Evolutionary conservation across 768 basidiomycete genomes (phyloP), one percentile per base, ranked within the genome.

Genomic region (Lentinula aciculospora): DNA sequence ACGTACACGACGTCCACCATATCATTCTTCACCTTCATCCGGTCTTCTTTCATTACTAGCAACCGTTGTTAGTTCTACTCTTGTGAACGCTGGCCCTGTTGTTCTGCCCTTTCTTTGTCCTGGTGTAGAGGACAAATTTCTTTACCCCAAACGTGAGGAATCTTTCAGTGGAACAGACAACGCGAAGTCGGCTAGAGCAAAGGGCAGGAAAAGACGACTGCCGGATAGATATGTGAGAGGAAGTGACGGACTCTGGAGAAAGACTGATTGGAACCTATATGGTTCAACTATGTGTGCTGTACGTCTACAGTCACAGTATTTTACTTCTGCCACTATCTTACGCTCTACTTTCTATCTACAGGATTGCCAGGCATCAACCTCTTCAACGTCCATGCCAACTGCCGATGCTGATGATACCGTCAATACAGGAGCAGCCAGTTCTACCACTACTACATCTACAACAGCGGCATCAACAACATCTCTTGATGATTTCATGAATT

Each of bases 241-340:
- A n/a, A 36, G 68, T 10, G 84, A 86, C 71, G 81, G 79, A 3
- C 62, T 72, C 55, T 89, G 86, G 86, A 76, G 78, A 42, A 81
- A 76, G 66, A 71, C 74, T 8, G 62, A 66, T 27, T 89, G 85
- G 72, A 80, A 83, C 12, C 70, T 89, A 37, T 88, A 85, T 63
- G 88, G 89, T n/a, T 84, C 83, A n/a, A 81, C 84, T 13, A 74
- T 85, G 37, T 81, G 85, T 65, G 59, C 72, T n/a, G 82, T 82
- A 64, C 73, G 83, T 74, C 36, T 44, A n/a, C n/a, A n/a, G 19
- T 25, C 19, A 32, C 6, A 6, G 32, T 7, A n/a, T 15, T 40
- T 9, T 39, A 4, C 21, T 21, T 25, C 23, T 13, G 2, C 23
- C 36, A 17, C 6, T 4, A 8, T 39, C 23, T 28, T 15, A 17